Conservation (phyloP, 2,329 filamentous ascomycete genomes). For the Botrytis aclada region DNA sequence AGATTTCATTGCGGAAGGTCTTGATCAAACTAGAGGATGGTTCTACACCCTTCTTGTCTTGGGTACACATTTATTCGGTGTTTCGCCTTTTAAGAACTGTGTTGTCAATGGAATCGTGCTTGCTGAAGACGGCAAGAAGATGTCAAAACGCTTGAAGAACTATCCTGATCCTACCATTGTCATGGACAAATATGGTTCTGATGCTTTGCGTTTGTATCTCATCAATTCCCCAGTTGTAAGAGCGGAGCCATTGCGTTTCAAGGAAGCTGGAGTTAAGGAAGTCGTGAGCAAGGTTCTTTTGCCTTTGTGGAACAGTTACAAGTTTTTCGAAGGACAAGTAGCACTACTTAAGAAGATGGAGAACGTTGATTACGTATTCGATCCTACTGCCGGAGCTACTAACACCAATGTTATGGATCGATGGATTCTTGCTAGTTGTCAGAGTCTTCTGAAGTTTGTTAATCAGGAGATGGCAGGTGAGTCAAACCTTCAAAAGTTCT, state of each 20-base stretch:
- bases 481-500: slow-evolving; percentile 31
- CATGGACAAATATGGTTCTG: slow-evolving; percentile 85
- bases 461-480: slow-evolving; percentile 85
- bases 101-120: slow-evolving; percentile 96
- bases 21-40: slow-evolving; percentile 94
- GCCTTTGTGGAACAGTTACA: slow-evolving; percentile 94
- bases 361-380: slow-evolving; percentile 72
- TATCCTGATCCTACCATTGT: slow-evolving; percentile 84
- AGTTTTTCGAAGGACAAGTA: slow-evolving; percentile 91
- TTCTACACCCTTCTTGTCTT: slow-evolving; percentile 92
- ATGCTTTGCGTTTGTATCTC: slow-evolving; percentile 89
- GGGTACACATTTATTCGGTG: slow-evolving; percentile 81
- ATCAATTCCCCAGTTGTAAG: slow-evolving; percentile 96
- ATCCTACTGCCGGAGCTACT: slow-evolving; percentile 68
- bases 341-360: slow-evolving; percentile 82
- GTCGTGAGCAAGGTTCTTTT: slow-evolving; percentile 89
- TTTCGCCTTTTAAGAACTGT: slow-evolving; percentile 87
- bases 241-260: slow-evolving; percentile 86
- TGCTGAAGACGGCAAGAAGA: slow-evolving; percentile 95
- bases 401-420: slow-evolving; percentile 93
- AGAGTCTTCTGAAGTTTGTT: slow-evolving; percentile 86
- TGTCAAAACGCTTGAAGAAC: slow-evolving; percentile 96
- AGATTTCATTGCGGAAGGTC: slow-evolving; percentile 90
- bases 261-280: slow-evolving; percentile 89
- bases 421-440: slow-evolving; percentile 91